Base-by-base conservation (phyloP, 2,329 filamentous ascomycete species). In the Chaetothyriales sp. region DNA sequence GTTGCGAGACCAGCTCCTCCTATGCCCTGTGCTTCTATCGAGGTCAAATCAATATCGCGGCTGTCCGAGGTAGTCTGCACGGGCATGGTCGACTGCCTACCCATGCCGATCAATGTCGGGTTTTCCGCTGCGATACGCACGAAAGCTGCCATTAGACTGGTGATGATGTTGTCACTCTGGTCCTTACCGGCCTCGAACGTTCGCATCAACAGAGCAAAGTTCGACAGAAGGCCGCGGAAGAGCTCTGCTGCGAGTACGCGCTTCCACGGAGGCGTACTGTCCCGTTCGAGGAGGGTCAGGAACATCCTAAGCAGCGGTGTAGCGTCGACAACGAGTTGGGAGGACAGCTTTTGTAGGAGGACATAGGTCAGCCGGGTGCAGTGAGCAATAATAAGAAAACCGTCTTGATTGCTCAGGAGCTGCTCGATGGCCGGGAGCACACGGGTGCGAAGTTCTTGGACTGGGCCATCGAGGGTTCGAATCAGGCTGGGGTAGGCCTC, bases 71-170 rank as follows among this genome's bases (percentile, higher is more conserved):
- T 3, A 77, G 75, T 7, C 76, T 75, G 0, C 77, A 76, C 5
- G 19, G 92, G 88, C 32, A 90, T 78, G 0, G 87, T 89, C 1
- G 92, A 96, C 59, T 94, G 87, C 55, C 86, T 82, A 3, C 89
- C 83, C 2, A 96, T 77, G 0, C 92, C 92, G 55, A 98, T 96
- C 22, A 94, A 74, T 0, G 78, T 72, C 1, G 92, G 92, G 61
- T 88, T 95, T 63, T 98, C 92, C 0, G 88, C 88, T 50, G 90
- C 90, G 7, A 96, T 72, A 12, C 88, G 80, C n/a, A 96, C 92
- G 62, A 98, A 89, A 0, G 84, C 83, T 8, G 86, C 85, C 55
- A 92, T 83, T 53, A 95, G 74, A 51, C 88, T 84, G 60, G 85
- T 83, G 19, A 98, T 70, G 18, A 96, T 79, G 48, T 82, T 74